Evolutionary conservation across 768 basidiomycete genomes (phyloP).

Genomic region (Collybia nuda): DNA sequence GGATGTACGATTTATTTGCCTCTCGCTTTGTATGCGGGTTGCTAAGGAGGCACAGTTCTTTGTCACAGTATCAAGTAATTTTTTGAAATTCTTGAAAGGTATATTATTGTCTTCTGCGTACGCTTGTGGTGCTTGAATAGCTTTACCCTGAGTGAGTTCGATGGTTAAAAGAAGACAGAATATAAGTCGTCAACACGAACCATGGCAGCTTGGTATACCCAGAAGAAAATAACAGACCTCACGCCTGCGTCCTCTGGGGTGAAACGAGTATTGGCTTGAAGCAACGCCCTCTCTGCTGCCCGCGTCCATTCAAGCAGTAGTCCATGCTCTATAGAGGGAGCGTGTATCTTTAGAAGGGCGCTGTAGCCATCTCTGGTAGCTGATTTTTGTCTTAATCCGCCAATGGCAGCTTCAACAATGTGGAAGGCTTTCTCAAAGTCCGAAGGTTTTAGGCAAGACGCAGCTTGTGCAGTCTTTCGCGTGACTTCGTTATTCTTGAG

Average conservation of each 20-base stretch:
- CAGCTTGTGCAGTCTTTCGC: conserved; percentile 26
- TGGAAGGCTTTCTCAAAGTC: conserved; percentile 29
- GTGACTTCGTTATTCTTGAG: conserved; percentile 31
- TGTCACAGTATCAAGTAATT: conserved; percentile 21
- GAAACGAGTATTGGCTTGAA: conserved; percentile 20
- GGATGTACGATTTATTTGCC: conserved; percentile 14
- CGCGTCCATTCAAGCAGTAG: conserved; percentile 29
- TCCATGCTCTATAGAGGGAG: conserved; percentile 4
- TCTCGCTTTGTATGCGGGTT: conserved; percentile 14
- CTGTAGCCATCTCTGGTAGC: conserved; percentile 9
- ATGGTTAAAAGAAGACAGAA: not conserved
- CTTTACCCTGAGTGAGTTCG: conserved; percentile 6
- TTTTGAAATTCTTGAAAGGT: conserved; percentile 18
- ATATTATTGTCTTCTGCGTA: conserved; percentile 24
- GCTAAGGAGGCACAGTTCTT: conserved; percentile 18
- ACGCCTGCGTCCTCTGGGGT: conserved; percentile 15
- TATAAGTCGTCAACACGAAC: conserved; percentile 20
- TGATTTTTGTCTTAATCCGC: conserved; percentile 12
- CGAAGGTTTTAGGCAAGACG: conserved; percentile 29
- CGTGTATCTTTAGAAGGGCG: conserved; percentile 6
- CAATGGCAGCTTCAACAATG: conserved; percentile 24
- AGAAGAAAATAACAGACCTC: conserved; percentile 43
- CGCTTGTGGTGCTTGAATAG: conserved; percentile 8
- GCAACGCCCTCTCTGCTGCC: conserved; percentile 29
- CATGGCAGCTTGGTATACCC: conserved; percentile 40